A percentile compares a stretch with the other conserved stretches of the same genome.
phyloP scores from a whole-genome alignment of 176 grass and related monocot genomes.

The Chrysopogon serrulatus region DNA sequence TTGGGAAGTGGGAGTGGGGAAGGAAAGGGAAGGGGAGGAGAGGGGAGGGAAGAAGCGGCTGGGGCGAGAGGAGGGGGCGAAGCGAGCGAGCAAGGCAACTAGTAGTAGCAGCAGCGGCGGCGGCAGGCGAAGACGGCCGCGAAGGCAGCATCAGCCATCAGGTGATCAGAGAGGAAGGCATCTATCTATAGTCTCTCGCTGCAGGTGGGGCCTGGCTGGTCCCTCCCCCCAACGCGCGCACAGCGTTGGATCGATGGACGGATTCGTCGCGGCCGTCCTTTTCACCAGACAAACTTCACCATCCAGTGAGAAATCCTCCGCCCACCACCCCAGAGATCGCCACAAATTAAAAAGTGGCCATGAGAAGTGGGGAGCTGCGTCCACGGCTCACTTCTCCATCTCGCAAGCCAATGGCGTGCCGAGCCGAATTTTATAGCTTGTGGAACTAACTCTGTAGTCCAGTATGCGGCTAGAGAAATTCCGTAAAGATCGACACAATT shows the following conservation, averaged over 20 bases:
- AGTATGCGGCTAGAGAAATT: background rate
- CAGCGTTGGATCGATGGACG: constrained; percentile 40
- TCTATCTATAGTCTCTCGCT: constrained; percentile 33
- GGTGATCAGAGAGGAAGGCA: constrained; percentile 42
- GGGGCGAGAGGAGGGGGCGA: background rate
- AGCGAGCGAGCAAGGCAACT: background rate
- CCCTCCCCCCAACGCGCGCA: constrained; percentile 21
- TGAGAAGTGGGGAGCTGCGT: constrained; percentile 18
- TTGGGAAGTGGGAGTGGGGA: background rate
- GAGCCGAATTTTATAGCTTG: background rate
- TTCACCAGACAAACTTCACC: constrained; percentile 39
- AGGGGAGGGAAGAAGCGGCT: background rate
- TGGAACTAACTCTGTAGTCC: background rate
- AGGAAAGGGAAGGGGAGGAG: background rate
- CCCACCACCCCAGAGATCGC: constrained; percentile 40
- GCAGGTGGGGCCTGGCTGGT: background rate
- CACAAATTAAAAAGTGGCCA: constrained; percentile 22
- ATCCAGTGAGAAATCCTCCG: constrained; percentile 48
- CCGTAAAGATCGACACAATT: too few species aligned
- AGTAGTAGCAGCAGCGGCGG: background rate
- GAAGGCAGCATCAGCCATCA: constrained; percentile 33
- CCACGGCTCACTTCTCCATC: constrained; percentile 20
- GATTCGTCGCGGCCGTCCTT: constrained; percentile 34
- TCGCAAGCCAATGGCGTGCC: constrained; percentile 7
- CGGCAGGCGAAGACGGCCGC: background rate